Percentiles rank a stretch among this genome's conserved stretches.
These are phyloP conservation scores for Gossypium arboreum DNA, from an alignment of 345 rosid genomes.

Conservation along the genomic window DNA sequence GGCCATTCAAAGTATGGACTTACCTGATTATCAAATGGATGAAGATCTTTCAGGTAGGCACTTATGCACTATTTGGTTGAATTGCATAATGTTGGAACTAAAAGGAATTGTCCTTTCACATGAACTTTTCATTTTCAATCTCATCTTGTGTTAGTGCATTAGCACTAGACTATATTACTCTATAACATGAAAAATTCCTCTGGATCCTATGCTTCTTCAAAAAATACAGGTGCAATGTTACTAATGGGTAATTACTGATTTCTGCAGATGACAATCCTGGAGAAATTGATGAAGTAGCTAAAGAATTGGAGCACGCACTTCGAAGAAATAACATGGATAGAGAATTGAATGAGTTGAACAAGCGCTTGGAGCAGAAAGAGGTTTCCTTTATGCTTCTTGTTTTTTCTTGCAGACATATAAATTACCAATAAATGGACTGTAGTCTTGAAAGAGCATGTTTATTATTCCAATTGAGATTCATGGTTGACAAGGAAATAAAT, in stretches of 20 bases:
- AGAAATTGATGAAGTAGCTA: conserved; percentile 75
- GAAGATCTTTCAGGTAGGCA: conserved; percentile 46
- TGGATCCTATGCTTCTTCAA: neutral
- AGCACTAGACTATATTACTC: neutral
- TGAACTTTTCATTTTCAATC: neutral
- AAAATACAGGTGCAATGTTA: neutral
- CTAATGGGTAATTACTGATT: conserved; percentile 15
- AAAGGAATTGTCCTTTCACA: neutral
- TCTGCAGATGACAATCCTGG: conserved; percentile 47
- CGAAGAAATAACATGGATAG: conserved; percentile 73
- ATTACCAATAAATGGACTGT: neutral
- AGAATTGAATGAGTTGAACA: conserved; percentile 76
- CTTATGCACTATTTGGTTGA: neutral
- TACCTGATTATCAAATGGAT: conserved; percentile 70
- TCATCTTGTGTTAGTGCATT: neutral
- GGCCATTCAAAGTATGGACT: conserved; percentile 43
- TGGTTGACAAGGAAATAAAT: neutral
- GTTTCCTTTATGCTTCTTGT: conserved; percentile 27
- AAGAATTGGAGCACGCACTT: conserved; percentile 91
- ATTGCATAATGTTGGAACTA: neutral
- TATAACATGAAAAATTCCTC: neutral
- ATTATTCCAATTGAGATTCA: conserved; percentile 1
- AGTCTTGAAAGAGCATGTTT: conserved; percentile 2
- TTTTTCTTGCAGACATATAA: neutral
- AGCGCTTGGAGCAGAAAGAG: conserved; percentile 93